Evolutionary conservation across 2,329 filamentous ascomycete species (phyloP).

Genomic region (Paecilomyces formosus): DNA sequence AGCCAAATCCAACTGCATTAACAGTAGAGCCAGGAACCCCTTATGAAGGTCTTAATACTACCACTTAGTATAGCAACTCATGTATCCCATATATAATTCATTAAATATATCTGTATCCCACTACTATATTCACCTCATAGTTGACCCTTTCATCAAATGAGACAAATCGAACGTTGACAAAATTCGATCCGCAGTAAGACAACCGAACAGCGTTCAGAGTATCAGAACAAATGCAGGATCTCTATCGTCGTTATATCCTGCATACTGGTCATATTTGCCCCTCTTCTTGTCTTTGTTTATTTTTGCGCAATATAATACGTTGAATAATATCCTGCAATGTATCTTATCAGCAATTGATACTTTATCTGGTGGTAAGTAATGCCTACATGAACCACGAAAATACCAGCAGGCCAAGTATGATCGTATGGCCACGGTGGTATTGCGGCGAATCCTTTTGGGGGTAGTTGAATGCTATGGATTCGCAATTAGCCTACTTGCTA

Average conservation of each 20-base stretch:
- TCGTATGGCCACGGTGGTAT: conserved; percentile 55
- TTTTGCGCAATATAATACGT: conserved; percentile 57
- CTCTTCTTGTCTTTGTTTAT: conserved; percentile 55
- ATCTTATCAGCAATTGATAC: conserved; percentile 9
- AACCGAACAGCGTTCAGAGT: conserved; percentile 31
- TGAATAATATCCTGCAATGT: conserved; percentile 45
- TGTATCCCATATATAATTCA: no score
- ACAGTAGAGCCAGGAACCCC: no score
- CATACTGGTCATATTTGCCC: conserved; percentile 53
- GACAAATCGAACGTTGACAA: no score
- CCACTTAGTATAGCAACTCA: no score
- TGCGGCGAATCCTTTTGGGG: conserved; percentile 49
- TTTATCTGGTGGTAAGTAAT: not conserved
- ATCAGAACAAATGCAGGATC: conserved; percentile 57
- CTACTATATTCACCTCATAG: no score
- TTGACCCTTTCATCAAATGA: no score
- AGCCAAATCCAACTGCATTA: no score
- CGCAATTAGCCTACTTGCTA: conserved; percentile 4
- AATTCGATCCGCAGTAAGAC: not conserved
- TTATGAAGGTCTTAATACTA: no score
- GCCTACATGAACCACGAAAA: conserved; percentile 59
- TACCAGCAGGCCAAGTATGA: conserved; percentile 53
- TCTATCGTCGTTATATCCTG: conserved; percentile 54
- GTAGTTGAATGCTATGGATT: conserved; percentile 53
- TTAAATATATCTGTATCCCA: no score